Evolutionary conservation across 2,329 filamentous ascomycete species (phyloP), one percentile per base, ranked within the genome.

Genomic region (Nigrospora oryzae): DNA sequence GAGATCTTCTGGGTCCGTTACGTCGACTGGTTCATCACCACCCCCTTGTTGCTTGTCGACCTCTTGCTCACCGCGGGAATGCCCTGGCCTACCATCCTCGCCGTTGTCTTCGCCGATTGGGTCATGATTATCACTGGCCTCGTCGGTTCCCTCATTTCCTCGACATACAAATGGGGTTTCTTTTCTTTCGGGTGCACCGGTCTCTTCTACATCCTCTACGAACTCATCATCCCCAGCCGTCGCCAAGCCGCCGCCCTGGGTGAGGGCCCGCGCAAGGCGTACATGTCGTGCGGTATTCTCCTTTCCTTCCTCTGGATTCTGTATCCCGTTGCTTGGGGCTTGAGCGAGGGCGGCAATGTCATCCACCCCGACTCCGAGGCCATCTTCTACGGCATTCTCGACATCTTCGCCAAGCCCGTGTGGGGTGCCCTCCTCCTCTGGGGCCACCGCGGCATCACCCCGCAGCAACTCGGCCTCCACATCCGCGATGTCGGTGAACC

Each of bases 51-150:
- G 7, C 69, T 86, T 1, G 59, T 78, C 42, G 77, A 83, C 47
- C 59, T 86, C 2, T 67, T 85, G 36, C 66, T 87, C 16, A 83
- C 81, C 0, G 79, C 73, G 5, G 82, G 77, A 32, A 66, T 84
- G 47, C 81, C 82, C 16, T 82, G 76, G 63, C 77, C 81, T 0
- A 82, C 78, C 2, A 77, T 84, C 28, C 56, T 84, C 35, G 78
- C 74, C 55, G 74, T 78, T 2, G 66, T 86, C 8, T 64, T 86
- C 5, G 69, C 83, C 3, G 79, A 84, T 50, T 67, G 76, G 54
- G 68, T 85, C 53, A 84, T 86, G 80, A 74, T 86, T 40, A 65
- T 84, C n/a, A 77, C 75, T 17, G 80, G 79, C 19, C 71, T 86
- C 6, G 70, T 85, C 15, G 83, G 83, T 28, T 80, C 83, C 3